Base-by-base conservation (phyloP, 768 basidiomycete genomes). In the Sutorius australiensis region DNA sequence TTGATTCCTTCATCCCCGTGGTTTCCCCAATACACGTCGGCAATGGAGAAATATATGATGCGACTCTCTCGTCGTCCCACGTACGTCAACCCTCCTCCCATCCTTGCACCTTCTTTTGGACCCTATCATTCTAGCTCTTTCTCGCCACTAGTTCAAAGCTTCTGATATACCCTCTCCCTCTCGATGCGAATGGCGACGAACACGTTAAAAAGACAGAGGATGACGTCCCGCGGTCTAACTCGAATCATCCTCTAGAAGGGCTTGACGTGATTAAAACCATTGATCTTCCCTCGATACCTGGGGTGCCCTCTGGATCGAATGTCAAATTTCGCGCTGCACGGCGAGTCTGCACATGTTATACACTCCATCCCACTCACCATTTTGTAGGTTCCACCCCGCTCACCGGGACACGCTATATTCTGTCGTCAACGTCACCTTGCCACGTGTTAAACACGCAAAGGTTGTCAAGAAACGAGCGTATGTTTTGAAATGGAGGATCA, bases 31-130 rank as follows among this genome's bases (percentile, higher is more conserved):
- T 90, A 39, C 66, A 63, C 40, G 73, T 83, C 40, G 75, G 82
- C 14, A 80, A 81, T 12, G 86, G 84, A 42, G 93, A 97, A 68
- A 83, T 98, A 41, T 95, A 92, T 54, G 94, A 95, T 62, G 83
- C 82, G 16, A 79, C 90, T 7, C 89, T 97, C 74, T 86, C 87
- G 27, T 71, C 76, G 5, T 76, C 78, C 11, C 80, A 77, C 19
- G 90, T 90, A 63, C 53, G 76, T 68, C 16, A 28, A 40, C 48
- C 17, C 45, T 42, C 14, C 40, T 54, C 31, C 36, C 17, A 7
- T 27, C 21, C 16, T 11, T n/a, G 14, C 14, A 13, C 6, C 36
- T 31, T 37, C 34, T 43, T 50, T 44, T 16, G 48, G 38, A 32
- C 21, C 3, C 10, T 16, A 27, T 51, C 27, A 21, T 38, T 27